phyloP scores from a whole-genome alignment of 495 filamentous ascomycete genomes.

The Penicillium atrosanguineum region DNA sequence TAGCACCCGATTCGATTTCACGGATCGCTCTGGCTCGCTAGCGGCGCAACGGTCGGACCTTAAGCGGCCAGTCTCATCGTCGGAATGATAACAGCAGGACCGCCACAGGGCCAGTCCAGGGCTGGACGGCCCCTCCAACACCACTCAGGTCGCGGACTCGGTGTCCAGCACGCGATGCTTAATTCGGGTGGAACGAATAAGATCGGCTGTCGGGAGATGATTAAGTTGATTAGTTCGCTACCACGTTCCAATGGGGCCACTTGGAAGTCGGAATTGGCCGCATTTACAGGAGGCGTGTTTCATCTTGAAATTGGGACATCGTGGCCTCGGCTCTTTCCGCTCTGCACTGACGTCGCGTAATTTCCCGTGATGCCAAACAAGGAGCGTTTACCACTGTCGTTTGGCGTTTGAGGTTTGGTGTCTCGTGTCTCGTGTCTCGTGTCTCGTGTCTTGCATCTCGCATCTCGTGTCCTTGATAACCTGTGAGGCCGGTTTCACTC shows the following conservation, averaged over 20 bases:
- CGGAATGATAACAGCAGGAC: not conserved
- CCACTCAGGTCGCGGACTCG: not conserved
- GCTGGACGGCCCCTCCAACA: not conserved
- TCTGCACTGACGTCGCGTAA: not conserved
- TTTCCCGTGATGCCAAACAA: not conserved
- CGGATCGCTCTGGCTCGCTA: slow-evolving; percentile 1
- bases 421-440: not conserved
- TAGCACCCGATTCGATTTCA: not conserved
- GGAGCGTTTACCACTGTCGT: not conserved
- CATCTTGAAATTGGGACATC: slow-evolving; percentile 23
- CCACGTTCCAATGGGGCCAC: slow-evolving; percentile 18
- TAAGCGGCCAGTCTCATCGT: not conserved
- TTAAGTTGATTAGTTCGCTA: slow-evolving; percentile 21
- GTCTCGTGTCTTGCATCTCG: not conserved
- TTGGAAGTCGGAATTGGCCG: not conserved
- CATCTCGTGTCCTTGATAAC: not conserved
- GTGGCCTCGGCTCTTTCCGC: slow-evolving; percentile 1
- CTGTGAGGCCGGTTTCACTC: not conserved
- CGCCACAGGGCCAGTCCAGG: not conserved
- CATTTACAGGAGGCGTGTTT: slow-evolving; percentile 25
- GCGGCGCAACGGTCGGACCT: slow-evolving; percentile 12
- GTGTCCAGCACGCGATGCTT: slow-evolving; percentile 30
- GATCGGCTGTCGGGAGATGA: slow-evolving; percentile 12
- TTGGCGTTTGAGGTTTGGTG: not conserved
- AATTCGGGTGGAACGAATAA: slow-evolving; percentile 31